Evolutionary conservation across 495 filamentous ascomycete genomes (phyloP), one percentile per base, ranked within the genome.

Genomic region (Aspergillus diversus): DNA sequence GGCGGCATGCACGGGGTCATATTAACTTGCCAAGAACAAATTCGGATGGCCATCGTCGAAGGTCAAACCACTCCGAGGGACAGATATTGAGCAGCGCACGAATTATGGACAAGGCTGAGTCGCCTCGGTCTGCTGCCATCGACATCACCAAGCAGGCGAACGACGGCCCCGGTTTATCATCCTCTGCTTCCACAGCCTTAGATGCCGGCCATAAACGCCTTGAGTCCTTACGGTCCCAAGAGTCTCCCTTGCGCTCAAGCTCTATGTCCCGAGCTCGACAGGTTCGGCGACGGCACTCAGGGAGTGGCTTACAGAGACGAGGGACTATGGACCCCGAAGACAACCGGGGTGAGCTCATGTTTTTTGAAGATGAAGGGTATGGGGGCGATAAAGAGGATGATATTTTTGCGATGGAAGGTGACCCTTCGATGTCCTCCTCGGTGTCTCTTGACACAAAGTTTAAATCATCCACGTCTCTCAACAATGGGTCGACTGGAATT

Each of bases 291-390:
- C 86, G 92, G 34, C 92, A 92, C 73, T 96, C 92, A 7, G 91
- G 90, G 27, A 88, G 89, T 61, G 90, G 90, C 16, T 79, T 96
- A 39, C 86, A 87, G n/a, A 50, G 47, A 42, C 82, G 86, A 16
- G 75, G 78, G 51, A 88, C 88, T 60, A 84, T 93, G 11, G 80
- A 81, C 33, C 77, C 77, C 13, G 70, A 75, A n/a, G 78, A 84
- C 17, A 80, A 84, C 16, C 85, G 87, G 12, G 85, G 89, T n/a
- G 85, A 90, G 49, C 79, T 96, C 6, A 83, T 94, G 71, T 96
- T 91, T 66, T 93, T 89, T 63, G 91, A 93, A 66, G 92, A 97
- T 59, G 90, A 91, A 47, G 92, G 87, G 6, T 96, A 96, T 75
- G 88, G 90, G 64, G 90, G 86, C 13, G 90, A 94, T 69, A 80